These are phyloP conservation scores for Torulaspora franciscae DNA, from an alignment of 805 yeast genomes.

Conservation along the genomic window DNA sequence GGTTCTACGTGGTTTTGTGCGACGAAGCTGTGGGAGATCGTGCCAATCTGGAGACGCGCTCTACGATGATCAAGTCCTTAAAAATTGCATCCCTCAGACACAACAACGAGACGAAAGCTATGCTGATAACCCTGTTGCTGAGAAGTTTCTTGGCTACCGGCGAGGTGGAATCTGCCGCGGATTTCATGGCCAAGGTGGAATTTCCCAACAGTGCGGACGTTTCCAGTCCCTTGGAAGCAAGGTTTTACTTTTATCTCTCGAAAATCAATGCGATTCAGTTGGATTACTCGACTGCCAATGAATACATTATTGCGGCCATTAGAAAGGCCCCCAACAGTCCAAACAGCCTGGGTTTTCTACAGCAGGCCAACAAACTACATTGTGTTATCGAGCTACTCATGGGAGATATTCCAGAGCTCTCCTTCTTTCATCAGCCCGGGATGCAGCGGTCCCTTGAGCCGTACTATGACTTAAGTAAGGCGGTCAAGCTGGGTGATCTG, in stretches of 20 bases:
- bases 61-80: slow-evolving; percentile 64
- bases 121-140: slow-evolving; percentile 76
- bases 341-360: slow-evolving; percentile 80
- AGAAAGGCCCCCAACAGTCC: slow-evolving; percentile 93
- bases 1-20: slow-evolving; percentile 85
- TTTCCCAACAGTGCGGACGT: slow-evolving; percentile 69
- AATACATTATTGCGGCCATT: slow-evolving; percentile 87
- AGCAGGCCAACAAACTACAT: slow-evolving; percentile 81
- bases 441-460: slow-evolving; percentile 64
- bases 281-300: slow-evolving; percentile 86
- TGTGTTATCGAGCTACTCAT: slow-evolving; percentile 86
- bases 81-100: slow-evolving; percentile 89
- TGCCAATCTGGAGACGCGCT: slow-evolving; percentile 44
- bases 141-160: slow-evolving; percentile 74
- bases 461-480: slow-evolving; percentile 80
- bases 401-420: slow-evolving; percentile 93
- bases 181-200: slow-evolving; percentile 80
- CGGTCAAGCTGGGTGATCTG: slow-evolving; percentile 90
- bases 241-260: slow-evolving; percentile 90
- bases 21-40: slow-evolving; percentile 50
- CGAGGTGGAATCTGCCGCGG: slow-evolving; percentile 82
- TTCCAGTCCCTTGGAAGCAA: slow-evolving; percentile 80
- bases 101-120: slow-evolving; percentile 86
- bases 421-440: slow-evolving; percentile 63
- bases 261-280: slow-evolving; percentile 86